These are phyloP conservation scores for Coemansia sp. DNA, from an alignment of 192 early-diverging fungal species.

Conservation along the genomic window DNA sequence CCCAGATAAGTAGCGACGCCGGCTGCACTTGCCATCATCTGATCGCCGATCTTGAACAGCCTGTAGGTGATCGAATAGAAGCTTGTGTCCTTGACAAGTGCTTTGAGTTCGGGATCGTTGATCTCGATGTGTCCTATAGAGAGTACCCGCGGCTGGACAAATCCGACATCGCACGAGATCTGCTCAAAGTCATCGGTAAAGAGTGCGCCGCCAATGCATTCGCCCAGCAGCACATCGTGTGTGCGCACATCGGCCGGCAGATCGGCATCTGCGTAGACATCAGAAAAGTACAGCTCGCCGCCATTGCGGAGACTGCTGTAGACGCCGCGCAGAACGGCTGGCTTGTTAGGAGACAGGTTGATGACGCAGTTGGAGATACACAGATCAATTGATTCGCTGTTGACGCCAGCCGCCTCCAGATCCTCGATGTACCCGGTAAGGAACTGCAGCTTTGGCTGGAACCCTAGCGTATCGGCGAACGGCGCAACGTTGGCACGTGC, in stretches of 20 bases:
- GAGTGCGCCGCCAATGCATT: conserved; percentile 46
- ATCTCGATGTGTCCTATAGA: conserved; percentile 20
- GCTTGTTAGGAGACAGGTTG: conserved; percentile 46
- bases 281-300: conserved; percentile 46
- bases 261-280: conserved; percentile 40
- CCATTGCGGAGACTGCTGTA: conserved; percentile 18
- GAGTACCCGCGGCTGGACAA: conserved; percentile 15
- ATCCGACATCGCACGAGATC: conserved; percentile 30
- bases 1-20: conserved; percentile 13
- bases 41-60: conserved; percentile 32
- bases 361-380: conserved; percentile 39
- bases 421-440: conserved; percentile 42
- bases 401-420: conserved; percentile 19
- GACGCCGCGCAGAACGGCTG: conserved; percentile 35
- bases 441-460: conserved; percentile 32
- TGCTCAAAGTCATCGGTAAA: conserved; percentile 45
- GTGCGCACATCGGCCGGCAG: conserved; percentile 33
- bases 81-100: conserved; percentile 34
- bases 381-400: conserved; percentile 28
- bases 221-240: conserved; percentile 44
- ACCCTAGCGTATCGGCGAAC: conserved; percentile 26
- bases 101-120: conserved; percentile 30
- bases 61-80: conserved; percentile 48
- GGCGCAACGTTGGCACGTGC: conserved; percentile 17
- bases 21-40: not conserved